Evolutionary conservation across 2,329 filamentous ascomycete species (phyloP), one percentile per base, ranked within the genome.

Genomic region (Penicillium sp.): DNA sequence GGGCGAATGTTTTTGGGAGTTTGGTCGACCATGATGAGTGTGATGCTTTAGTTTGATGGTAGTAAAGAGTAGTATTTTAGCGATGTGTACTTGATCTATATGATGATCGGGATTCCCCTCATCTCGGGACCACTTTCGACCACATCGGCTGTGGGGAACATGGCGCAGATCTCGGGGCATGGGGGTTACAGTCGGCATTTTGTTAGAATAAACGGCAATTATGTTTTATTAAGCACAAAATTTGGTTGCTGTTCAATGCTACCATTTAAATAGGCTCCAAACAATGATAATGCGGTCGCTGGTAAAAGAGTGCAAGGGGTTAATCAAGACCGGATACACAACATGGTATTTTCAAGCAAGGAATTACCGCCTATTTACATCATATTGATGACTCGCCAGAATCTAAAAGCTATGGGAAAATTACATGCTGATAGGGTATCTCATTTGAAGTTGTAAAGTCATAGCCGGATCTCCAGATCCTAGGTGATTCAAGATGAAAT

Each of bases 81-180:
- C 45, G 27, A 37, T 50, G 25, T n/a, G 29, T 54, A 23, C 52
- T 23, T 35, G 43, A 53, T 59, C 51, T 57, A 57, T 62, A 59
- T 61, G 43, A 45, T 46, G 23, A 47, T 47, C 27, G 44, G 25
- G 4, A 35, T 44, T 51, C 43, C 55, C 45, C 51, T 48, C 51
- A 27, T 53, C 39, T 69, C 63, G 65, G 66, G 67, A 62, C 64
- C 63, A 65, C 60, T 60, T 68, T 66, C 19, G 60, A 53, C 62
- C 62, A 62, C 62, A 59, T 63, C 62, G 62, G 62, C 42, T 59
- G 50, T 52, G 53, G 59, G 48, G 52, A 47, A 47, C 45, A 19
- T 19, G 2, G 7, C 14, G 33, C 29, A 23, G 47, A 45, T 50
- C 47, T 55, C 54, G 54, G 54, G 14, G 33, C 7, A 19, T 39